Percentiles rank a stretch among this genome's conserved stretches.
Evolutionary conservation across 352 stramenopile species (phyloP).

Genomic region (Thalassiosira exigua): DNA sequence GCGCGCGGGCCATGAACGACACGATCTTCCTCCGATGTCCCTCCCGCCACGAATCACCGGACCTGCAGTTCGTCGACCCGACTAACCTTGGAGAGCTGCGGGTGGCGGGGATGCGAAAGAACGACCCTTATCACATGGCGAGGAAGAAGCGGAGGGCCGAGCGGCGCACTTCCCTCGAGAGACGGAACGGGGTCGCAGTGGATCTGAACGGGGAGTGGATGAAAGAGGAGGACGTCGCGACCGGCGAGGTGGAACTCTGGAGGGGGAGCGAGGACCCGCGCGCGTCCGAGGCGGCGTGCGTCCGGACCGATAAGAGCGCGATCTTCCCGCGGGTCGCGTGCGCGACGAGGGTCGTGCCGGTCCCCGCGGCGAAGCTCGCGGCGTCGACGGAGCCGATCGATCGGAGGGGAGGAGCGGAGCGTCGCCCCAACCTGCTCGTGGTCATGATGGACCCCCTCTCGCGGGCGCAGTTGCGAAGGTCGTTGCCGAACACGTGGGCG

Average conservation of each 20-base stretch:
- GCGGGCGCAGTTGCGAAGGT: conserved; percentile 49
- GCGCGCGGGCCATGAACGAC: conserved; percentile 20
- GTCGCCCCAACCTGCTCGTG: conserved; percentile 54
- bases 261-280: not conserved
- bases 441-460: conserved; percentile 70
- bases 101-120: not conserved
- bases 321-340: conserved; percentile 28
- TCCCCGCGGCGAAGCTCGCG: not conserved
- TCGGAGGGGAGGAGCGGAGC: not conserved
- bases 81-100: not conserved
- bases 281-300: conserved; percentile 38
- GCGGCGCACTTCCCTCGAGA: conserved; percentile 18
- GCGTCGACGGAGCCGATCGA: not conserved
- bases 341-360: conserved; percentile 26
- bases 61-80: conserved; percentile 26
- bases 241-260: conserved; percentile 29
- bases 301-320: conserved; percentile 16
- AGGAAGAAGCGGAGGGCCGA: not conserved
- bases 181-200: conserved; percentile 13
- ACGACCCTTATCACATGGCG: not conserved
- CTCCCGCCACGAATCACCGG: conserved; percentile 6
- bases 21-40: conserved; percentile 42
- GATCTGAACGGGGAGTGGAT: conserved; percentile 12
- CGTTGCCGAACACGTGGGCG: conserved; percentile 50
- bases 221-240: conserved; percentile 4